These are phyloP conservation scores for Neohortaea acidophila DNA, from an alignment of 495 filamentous ascomycete species.

Conservation along the genomic window DNA sequence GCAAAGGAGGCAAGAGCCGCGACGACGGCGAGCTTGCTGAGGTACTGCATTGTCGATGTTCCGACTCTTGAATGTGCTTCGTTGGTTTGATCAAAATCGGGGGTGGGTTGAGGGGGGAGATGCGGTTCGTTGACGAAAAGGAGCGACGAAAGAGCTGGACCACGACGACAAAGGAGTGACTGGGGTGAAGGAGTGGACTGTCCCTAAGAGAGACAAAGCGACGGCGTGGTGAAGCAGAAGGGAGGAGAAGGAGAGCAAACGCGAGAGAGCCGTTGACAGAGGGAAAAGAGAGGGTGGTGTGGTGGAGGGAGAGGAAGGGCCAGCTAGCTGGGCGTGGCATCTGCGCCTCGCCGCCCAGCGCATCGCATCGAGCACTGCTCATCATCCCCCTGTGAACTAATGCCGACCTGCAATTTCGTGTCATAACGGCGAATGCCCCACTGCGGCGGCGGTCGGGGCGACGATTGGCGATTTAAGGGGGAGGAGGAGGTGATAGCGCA, in stretches of 20 bases:
- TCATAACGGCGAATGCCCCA: background rate
- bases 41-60: slow-evolving; percentile 10
- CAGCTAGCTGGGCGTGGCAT: too few relatives aligned
- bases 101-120: slow-evolving; percentile 1
- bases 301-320: too few relatives aligned
- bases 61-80: background rate
- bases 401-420: background rate
- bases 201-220: background rate
- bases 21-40: slow-evolving; percentile 13
- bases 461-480: background rate
- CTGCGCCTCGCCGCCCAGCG: too few relatives aligned
- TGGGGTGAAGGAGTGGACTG: slow-evolving; percentile 1
- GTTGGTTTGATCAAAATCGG: background rate
- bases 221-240: background rate
- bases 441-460: background rate
- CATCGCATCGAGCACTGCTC: background rate
- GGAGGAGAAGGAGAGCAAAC: background rate
- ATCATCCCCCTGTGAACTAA: background rate
- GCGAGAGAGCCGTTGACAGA: background rate
- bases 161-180: slow-evolving; percentile 2
- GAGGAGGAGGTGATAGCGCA: background rate
- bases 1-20: slow-evolving; percentile 8
- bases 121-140: background rate
- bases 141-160: background rate
- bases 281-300: slow-evolving; percentile 2